Evolutionary conservation across 2,329 filamentous ascomycete species (phyloP).

Genomic region (Exophiala viscosa): DNA sequence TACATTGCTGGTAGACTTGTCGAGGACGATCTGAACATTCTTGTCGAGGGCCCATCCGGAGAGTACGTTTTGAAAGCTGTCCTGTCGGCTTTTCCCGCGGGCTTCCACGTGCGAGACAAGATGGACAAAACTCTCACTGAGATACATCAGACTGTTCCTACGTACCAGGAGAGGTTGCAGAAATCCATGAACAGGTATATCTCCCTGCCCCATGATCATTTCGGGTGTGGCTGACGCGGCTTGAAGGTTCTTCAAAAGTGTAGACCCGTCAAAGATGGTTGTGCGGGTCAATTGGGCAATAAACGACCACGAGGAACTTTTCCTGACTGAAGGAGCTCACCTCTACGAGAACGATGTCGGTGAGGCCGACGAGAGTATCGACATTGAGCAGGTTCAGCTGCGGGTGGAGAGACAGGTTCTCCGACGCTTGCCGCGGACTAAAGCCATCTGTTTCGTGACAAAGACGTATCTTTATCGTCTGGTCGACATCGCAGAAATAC

Average conservation of each 20-base stretch:
- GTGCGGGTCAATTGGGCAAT: not conserved
- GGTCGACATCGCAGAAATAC: not conserved
- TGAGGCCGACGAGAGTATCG: not conserved
- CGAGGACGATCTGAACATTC: not conserved
- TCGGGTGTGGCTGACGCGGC: no score
- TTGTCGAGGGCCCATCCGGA: not conserved
- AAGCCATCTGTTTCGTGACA: not conserved
- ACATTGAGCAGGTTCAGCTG: constrained; percentile 1
- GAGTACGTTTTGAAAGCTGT: constrained; percentile 15
- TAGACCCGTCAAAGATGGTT: not conserved
- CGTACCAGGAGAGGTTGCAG: constrained; percentile 6
- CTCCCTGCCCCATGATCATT: no score
- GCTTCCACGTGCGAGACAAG: constrained; percentile 14
- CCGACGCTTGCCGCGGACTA: not conserved
- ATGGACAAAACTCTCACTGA: constrained; percentile 11
- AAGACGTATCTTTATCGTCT: constrained; percentile 8
- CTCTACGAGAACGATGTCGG: constrained; percentile 1
- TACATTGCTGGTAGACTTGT: not conserved
- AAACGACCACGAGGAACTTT: not conserved
- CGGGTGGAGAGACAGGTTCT: constrained; percentile 2
- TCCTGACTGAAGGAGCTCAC: not conserved
- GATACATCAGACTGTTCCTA: constrained; percentile 30
- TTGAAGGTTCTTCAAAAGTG: not conserved
- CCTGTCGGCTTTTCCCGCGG: constrained; percentile 13
- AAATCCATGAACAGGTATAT: constrained; percentile 1